Conservation (phyloP, 345 rosid genomes). For the Pugionium cornutum region DNA sequence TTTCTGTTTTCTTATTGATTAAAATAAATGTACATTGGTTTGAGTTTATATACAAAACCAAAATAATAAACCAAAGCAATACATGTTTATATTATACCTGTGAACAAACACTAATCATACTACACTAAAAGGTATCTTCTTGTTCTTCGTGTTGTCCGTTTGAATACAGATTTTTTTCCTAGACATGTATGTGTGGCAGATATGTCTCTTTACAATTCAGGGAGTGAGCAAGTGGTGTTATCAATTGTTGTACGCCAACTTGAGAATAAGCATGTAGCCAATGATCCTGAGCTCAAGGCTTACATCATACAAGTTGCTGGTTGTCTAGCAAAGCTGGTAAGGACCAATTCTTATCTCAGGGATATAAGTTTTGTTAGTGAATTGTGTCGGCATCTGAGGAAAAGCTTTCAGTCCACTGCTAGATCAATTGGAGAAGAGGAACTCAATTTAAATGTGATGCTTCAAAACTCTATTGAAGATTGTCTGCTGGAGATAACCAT, state of each 20-base stretch:
- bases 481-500: constrained; percentile 86
- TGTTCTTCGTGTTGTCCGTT: constrained; percentile 18
- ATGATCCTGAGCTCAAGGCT: constrained; percentile 77
- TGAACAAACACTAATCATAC: no score
- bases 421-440: constrained; percentile 73
- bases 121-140: constrained; percentile 33
- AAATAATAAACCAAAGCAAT: no score
- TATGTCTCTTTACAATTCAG: constrained; percentile 46
- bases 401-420: constrained; percentile 76
- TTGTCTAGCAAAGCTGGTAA: constrained; percentile 70
- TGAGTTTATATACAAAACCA: no score
- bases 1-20: no score
- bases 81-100: no score
- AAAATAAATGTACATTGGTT: no score
- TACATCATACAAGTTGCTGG: constrained; percentile 72
- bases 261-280: constrained; percentile 82
- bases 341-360: constrained; percentile 59
- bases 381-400: constrained; percentile 91
- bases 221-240: constrained; percentile 72
- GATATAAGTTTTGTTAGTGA: constrained; percentile 85
- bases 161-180: neutral
- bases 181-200: constrained; percentile 15
- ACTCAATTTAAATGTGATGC: constrained; percentile 56
- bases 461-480: constrained; percentile 89
- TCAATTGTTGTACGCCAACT: constrained; percentile 79